Evolutionary conservation across 163 green algal species (phyloP), one percentile per base, ranked within the genome.

Genomic region (Scenedesmus sp.): DNA sequence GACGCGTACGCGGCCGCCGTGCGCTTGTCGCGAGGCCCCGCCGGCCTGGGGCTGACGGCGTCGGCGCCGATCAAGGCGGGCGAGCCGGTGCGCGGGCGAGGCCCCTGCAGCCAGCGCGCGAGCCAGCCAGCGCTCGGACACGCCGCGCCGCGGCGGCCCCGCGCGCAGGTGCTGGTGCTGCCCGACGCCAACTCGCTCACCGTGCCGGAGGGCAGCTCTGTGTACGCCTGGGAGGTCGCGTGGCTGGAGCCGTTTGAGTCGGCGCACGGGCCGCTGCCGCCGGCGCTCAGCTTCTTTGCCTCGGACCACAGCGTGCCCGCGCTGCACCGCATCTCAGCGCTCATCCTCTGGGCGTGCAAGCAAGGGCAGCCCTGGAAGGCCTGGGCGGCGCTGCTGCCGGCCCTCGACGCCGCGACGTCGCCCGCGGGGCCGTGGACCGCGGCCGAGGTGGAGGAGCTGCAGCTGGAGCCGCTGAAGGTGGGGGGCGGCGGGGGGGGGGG

Each of bases 391-490:
- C 56, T 64, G 56, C 56, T 64, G 56, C 56, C 56, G 18, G 39
- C 28, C 56, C 26, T 64, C 4, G 28, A 64, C 28, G 36, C 56
- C 39, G 56, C 56, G 15, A 64, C 24, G 14, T 64, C n/a, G 15
- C 56, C 56, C 22, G 56, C 28, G 4, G 56, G 56, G 4, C 56
- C 56, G 28, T 64, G 56, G 56, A 64, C 56, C 13, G 28, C 56
- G 11, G 56, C 56, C n/a, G 56, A 64, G 11, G 1, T 64, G 11
- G 9, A 64, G 56, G 28, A 64, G 56, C 56, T 64, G 56, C 56
- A 64, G 56, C 56, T 64, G 56, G 56, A 62, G 53, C 53, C 53
- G 18, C 53, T 62, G 24, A 62, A 62, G 53, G 53, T 62, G 53
- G 7, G 18, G 17, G 53, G n/a, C n/a, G n/a, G n/a, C n/a, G n/a